Percentiles rank a stretch among this genome's conserved stretches.
Evolutionary conservation across 2,329 filamentous ascomycete genomes (phyloP).

Genomic region (Sporothrix brasiliensis): DNA sequence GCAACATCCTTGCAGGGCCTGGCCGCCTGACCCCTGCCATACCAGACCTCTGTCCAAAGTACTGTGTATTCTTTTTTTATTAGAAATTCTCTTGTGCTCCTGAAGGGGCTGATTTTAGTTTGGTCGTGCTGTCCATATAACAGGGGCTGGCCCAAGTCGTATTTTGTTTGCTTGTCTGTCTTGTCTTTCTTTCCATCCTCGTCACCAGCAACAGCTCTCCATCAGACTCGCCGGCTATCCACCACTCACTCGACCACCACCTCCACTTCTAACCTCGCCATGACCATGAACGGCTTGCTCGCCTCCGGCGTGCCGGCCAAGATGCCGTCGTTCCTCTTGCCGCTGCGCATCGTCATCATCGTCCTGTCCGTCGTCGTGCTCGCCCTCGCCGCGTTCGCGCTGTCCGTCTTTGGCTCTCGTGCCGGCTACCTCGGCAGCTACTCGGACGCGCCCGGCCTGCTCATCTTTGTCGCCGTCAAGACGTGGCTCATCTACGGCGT

Average conservation of each 20-base stretch:
- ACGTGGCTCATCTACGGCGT: slow-evolving; percentile 49
- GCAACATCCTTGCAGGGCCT: background rate
- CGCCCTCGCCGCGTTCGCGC: slow-evolving; percentile 47
- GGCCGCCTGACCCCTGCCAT: background rate
- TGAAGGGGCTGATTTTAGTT: background rate
- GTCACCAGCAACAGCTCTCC: background rate
- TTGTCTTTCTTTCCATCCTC: background rate
- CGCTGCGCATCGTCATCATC: slow-evolving; percentile 46
- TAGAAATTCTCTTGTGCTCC: background rate
- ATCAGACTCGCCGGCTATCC: background rate
- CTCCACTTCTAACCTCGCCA: no score
- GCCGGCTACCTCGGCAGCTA: slow-evolving; percentile 37
- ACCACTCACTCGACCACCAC: no score
- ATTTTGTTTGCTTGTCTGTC: background rate
- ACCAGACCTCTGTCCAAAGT: background rate
- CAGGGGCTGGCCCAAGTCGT: background rate
- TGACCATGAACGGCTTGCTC: slow-evolving; percentile 41
- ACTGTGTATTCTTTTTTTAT: background rate
- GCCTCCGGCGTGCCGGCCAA: slow-evolving; percentile 45
- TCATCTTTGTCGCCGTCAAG: slow-evolving; percentile 51
- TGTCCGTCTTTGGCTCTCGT: slow-evolving; percentile 43
- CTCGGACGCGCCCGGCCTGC: slow-evolving; percentile 47
- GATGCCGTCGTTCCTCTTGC: slow-evolving; percentile 45
- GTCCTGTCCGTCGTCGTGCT: slow-evolving; percentile 48
- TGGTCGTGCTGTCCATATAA: background rate